Percentiles rank a stretch among this genome's conserved stretches.
phyloP scores from a whole-genome alignment of 2,329 filamentous ascomycete species.

The Leptographium lundbergii region DNA sequence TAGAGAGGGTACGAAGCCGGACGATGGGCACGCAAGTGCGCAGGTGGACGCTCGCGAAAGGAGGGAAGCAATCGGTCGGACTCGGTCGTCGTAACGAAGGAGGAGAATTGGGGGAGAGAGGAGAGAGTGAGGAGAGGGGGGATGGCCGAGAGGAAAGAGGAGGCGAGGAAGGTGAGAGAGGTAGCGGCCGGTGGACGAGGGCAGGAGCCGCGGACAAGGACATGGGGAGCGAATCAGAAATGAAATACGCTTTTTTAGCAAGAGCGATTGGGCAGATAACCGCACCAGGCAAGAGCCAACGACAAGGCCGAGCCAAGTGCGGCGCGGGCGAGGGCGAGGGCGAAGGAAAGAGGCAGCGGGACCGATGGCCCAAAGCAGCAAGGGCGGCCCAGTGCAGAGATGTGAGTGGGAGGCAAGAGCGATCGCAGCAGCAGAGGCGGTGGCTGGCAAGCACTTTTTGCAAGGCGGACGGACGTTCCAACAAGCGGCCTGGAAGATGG shows the following conservation, averaged over 20 bases:
- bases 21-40: neutral
- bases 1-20: neutral
- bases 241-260: neutral
- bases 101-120: neutral
- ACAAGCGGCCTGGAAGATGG: neutral
- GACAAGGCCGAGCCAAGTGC: neutral
- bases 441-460: neutral
- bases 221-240: neutral
- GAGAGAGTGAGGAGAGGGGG: too few relatives aligned
- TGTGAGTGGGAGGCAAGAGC: neutral
- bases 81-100: neutral
- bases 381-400: neutral
- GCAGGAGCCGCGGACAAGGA: neutral
- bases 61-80: neutral
- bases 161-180: neutral
- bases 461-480: neutral
- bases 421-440: neutral
- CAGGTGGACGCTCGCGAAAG: neutral
- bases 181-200: neutral
- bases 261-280: neutral
- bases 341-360: neutral
- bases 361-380: constrained; percentile 3
- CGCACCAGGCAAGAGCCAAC: neutral
- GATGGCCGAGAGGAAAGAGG: neutral
- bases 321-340: neutral